phyloP scores from a whole-genome alignment of 2,329 filamentous ascomycete genomes.

The Trichocomaceae sp. region DNA sequence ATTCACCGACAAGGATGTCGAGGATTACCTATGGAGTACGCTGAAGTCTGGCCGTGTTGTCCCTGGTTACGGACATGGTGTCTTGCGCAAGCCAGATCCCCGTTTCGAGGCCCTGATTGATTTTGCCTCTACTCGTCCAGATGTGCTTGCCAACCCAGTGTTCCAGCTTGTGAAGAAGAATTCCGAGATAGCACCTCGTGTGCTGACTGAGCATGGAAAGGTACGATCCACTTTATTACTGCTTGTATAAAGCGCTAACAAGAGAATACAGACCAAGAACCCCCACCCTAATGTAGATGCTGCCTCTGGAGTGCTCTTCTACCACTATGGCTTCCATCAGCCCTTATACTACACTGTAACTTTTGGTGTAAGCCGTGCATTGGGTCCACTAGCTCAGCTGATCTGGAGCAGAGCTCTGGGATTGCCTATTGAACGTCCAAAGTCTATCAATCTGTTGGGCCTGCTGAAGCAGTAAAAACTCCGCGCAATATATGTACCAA shows the following conservation, averaged over 20 bases:
- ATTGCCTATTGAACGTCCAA: conserved; percentile 91
- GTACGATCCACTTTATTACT: conserved; percentile 26
- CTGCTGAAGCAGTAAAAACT: conserved; percentile 54
- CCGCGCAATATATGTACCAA: neutral
- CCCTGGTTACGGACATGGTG: conserved; percentile 90
- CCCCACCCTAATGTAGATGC: conserved; percentile 96
- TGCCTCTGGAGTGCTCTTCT: conserved; percentile 87
- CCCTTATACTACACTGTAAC: conserved; percentile 85
- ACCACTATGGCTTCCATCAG: conserved; percentile 97
- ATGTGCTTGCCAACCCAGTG: conserved; percentile 79
- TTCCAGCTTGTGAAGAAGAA: conserved; percentile 94
- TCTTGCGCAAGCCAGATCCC: conserved; percentile 92
- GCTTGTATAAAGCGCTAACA: neutral
- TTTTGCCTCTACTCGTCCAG: conserved; percentile 76
- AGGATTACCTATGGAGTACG: conserved; percentile 84
- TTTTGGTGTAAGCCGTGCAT: conserved; percentile 59
- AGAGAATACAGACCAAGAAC: conserved; percentile 66
- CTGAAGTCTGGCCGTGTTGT: conserved; percentile 92
- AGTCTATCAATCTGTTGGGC: conserved; percentile 91
- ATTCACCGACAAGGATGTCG: conserved; percentile 75
- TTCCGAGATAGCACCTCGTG: conserved; percentile 80
- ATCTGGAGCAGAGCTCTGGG: conserved; percentile 94
- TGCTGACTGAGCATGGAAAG: conserved; percentile 92
- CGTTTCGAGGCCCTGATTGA: conserved; percentile 96
- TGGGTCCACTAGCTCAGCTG: conserved; percentile 87